Evolutionary conservation across 331 rosid species (phyloP).

Genomic region (Rhamnella rubrinervis): DNA sequence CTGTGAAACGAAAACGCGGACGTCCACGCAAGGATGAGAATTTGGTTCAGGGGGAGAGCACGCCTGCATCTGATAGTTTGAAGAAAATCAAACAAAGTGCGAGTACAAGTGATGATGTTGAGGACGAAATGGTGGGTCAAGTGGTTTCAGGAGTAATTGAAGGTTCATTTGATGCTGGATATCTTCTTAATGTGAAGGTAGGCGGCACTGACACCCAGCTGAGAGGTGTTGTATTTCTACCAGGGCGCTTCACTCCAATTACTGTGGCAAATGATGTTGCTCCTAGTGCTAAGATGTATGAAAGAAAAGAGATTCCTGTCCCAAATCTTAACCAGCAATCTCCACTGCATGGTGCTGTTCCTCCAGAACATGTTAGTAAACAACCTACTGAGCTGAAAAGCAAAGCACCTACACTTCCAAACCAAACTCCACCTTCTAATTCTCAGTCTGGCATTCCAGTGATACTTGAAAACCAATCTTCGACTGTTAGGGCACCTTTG

Average conservation of each 20-base stretch:
- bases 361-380: conserved; percentile 34
- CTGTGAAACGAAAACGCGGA: conserved; percentile 69
- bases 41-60: conserved; percentile 22
- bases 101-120: conserved; percentile 17
- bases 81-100: conserved; percentile 22
- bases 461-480: conserved; percentile 21
- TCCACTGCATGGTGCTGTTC: conserved; percentile 21
- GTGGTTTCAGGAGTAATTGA: conserved; percentile 59
- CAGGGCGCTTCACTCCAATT: conserved; percentile 40
- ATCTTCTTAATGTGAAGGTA: conserved; percentile 54
- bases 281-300: conserved; percentile 49
- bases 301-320: conserved; percentile 44
- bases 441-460: conserved; percentile 22
- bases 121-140: conserved; percentile 52
- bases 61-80: conserved; percentile 18
- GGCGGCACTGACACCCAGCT: conserved; percentile 35
- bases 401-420: conserved; percentile 27
- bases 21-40: conserved; percentile 62
- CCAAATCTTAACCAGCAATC: conserved; percentile 33
- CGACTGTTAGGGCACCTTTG: conserved; percentile 17
- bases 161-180: conserved; percentile 55
- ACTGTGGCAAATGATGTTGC: conserved; percentile 54
- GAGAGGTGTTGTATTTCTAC: conserved; percentile 57
- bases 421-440: conserved; percentile 29
- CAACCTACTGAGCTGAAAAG: conserved; percentile 30